Evolutionary conservation across 148 eudicot genomes (phyloP).

Genomic region (Bassia scoparia): DNA sequence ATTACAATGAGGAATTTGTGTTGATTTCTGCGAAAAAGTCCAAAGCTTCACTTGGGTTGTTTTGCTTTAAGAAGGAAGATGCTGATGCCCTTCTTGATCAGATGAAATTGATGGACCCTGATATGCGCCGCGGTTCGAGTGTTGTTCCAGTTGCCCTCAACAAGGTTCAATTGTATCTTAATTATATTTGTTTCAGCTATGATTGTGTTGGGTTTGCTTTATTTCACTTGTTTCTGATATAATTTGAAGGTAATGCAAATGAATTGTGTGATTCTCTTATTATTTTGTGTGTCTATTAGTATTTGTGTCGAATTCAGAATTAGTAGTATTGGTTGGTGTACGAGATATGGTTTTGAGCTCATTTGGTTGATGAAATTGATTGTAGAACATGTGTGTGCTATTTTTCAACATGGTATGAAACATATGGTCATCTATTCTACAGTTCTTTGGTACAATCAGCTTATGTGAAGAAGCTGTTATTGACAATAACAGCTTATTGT

Average conservation of each 20-base stretch:
- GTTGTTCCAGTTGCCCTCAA: constrained; percentile 78
- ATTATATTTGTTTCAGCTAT: neutral
- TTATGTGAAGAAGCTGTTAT: neutral
- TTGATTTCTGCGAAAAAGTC: constrained; percentile 51
- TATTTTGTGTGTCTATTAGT: too few species aligned
- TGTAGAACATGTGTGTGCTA: too few species aligned
- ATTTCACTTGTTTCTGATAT: too few species aligned
- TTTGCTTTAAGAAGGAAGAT: constrained; percentile 70
- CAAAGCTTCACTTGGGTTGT: constrained; percentile 54
- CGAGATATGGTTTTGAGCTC: neutral
- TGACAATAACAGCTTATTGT: too few species aligned
- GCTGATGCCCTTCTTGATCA: constrained; percentile 64
- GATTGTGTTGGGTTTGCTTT: neutral
- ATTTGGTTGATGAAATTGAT: neutral
- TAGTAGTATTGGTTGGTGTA: too few species aligned
- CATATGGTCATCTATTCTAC: too few species aligned
- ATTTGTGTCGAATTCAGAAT: too few species aligned
- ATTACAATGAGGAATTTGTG: constrained; percentile 65
- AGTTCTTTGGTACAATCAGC: neutral
- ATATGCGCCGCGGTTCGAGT: constrained; percentile 53
- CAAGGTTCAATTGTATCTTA: constrained; percentile 51
- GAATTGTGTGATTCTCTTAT: too few species aligned
- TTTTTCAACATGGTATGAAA: too few species aligned
- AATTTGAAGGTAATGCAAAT: too few species aligned
- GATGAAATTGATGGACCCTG: constrained; percentile 62